Percentiles rank a stretch among this genome's conserved stretches.
Evolutionary conservation across 306 rosid genomes (phyloP).

Genomic region (Carpinus fangiana): DNA sequence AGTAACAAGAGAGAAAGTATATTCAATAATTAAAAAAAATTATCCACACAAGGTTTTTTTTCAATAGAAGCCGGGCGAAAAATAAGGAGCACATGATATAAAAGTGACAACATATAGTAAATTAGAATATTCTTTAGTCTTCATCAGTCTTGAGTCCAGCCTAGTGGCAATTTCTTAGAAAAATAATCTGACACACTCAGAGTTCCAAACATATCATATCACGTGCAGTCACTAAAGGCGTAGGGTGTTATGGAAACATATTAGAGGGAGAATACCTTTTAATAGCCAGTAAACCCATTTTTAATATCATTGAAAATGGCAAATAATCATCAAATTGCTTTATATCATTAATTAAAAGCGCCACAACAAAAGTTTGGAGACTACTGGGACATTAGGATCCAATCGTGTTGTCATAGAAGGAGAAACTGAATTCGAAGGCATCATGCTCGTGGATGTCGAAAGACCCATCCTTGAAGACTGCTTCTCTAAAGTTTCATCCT

Average conservation of each 20-base stretch:
- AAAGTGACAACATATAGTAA: not conserved
- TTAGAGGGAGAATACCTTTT: not conserved
- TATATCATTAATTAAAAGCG: conserved; percentile 10
- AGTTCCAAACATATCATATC: not conserved
- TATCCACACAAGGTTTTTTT: not conserved
- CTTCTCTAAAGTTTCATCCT: conserved; percentile 50
- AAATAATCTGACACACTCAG: not conserved
- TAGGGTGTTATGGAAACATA: not conserved
- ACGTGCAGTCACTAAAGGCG: not conserved
- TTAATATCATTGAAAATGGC: conserved; percentile 4
- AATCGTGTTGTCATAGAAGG: conserved; percentile 46
- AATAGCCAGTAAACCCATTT: not conserved
- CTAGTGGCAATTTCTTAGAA: not conserved
- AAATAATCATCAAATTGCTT: not conserved
- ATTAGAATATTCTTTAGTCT: not conserved
- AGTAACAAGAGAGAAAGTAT: not conserved
- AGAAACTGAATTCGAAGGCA: conserved; percentile 50
- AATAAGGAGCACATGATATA: not conserved
- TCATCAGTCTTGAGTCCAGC: conserved; percentile 3
- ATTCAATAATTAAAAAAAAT: not conserved
- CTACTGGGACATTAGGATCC: conserved; percentile 51
- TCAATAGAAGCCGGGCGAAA: not conserved
- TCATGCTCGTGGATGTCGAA: conserved; percentile 47
- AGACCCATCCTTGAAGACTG: conserved; percentile 64
- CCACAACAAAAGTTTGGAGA: conserved; percentile 4